Conservation (phyloP, 2,329 filamentous ascomycete genomes). For the Colletotrichum sublineola region DNA sequence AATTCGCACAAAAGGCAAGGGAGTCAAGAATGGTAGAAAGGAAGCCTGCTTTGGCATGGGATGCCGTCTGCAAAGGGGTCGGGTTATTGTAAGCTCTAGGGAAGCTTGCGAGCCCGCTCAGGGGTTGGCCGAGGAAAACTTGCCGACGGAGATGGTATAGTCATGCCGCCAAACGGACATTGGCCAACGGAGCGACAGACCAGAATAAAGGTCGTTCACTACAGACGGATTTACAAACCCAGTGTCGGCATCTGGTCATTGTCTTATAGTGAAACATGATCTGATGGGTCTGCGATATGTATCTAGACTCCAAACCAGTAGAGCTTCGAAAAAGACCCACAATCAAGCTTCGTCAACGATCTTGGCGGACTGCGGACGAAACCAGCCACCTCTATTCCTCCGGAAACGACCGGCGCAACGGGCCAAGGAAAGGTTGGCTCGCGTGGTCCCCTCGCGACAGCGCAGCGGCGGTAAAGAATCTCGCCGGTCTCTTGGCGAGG, state of each 20-base stretch:
- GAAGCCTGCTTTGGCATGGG: neutral
- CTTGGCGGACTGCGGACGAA: too few relatives aligned
- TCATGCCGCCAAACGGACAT: neutral
- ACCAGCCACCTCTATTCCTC: too few relatives aligned
- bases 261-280: neutral
- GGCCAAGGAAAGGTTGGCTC: too few relatives aligned
- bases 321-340: neutral
- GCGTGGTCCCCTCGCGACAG: too few relatives aligned
- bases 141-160: neutral
- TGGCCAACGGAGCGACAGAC: neutral
- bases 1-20: neutral
- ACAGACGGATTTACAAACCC: neutral
- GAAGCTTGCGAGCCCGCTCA: neutral
- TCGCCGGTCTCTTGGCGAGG: too few relatives aligned
- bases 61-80: neutral
- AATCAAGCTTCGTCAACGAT: neutral
- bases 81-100: neutral
- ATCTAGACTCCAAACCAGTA: neutral
- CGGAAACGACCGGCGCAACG: too few relatives aligned
- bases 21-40: neutral
- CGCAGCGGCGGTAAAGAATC: too few relatives aligned
- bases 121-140: neutral
- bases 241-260: neutral
- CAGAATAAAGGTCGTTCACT: neutral
- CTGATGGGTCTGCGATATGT: neutral